Percentiles rank a stretch among this genome's conserved stretches.
These are phyloP conservation scores for Meyerozyma guilliermondii DNA, from an alignment of 1,139 yeast genomes.

Conservation along the genomic window DNA sequence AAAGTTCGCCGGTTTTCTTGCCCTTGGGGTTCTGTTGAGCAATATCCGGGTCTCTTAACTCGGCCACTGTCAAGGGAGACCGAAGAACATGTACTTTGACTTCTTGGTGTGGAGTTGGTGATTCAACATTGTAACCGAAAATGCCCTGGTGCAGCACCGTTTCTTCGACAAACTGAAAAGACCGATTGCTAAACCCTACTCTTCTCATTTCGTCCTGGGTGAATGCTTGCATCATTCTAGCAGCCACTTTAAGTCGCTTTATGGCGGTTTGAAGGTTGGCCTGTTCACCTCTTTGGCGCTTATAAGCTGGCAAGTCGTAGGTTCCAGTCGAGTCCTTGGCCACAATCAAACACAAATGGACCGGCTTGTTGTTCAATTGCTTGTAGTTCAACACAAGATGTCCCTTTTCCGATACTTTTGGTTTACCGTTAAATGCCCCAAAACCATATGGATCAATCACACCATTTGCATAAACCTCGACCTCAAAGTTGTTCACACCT, in stretches of 20 bases:
- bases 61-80: constrained; percentile 59
- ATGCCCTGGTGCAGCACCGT: constrained; percentile 22
- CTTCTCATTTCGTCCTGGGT: constrained; percentile 88
- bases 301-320: constrained; percentile 69
- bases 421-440: constrained; percentile 16
- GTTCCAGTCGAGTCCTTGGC: constrained; percentile 71
- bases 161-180: constrained; percentile 78
- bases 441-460: constrained; percentile 25
- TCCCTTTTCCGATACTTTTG: constrained; percentile 22
- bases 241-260: constrained; percentile 75
- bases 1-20: constrained; percentile 67
- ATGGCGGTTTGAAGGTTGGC: constrained; percentile 74
- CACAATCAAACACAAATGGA: constrained; percentile 72
- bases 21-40: constrained; percentile 87
- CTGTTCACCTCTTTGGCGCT: constrained; percentile 50
- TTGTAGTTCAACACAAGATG: constrained; percentile 40
- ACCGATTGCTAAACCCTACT: constrained; percentile 73
- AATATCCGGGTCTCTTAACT: constrained; percentile 69
- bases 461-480: constrained; percentile 23
- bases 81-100: constrained; percentile 73
- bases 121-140: constrained; percentile 31
- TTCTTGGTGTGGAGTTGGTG: constrained; percentile 50
- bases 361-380: constrained; percentile 68
- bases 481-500: constrained; percentile 48
- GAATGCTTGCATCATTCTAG: constrained; percentile 86